Percentiles rank a stretch among this genome's conserved stretches.
Evolutionary conservation across 2,329 filamentous ascomycete genomes (phyloP).

Genomic region (Cercospora sojina): DNA sequence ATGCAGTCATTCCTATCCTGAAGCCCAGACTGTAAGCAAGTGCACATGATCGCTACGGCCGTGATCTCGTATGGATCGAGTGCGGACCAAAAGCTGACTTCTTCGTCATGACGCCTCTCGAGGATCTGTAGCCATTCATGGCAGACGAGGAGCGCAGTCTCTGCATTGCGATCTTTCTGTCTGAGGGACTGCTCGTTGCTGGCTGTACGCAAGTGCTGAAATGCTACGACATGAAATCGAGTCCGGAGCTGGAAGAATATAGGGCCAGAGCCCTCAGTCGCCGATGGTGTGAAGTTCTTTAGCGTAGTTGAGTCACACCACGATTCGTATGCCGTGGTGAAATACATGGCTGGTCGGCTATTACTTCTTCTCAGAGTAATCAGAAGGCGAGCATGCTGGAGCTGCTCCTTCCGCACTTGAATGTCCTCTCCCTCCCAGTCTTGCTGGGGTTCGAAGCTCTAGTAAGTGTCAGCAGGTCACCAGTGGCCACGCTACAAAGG

Average conservation of each 20-base stretch:
- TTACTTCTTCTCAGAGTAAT: neutral
- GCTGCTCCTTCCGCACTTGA: neutral
- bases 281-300: neutral
- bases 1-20: neutral
- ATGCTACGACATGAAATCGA: neutral
- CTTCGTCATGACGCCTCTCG: neutral
- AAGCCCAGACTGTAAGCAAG: neutral
- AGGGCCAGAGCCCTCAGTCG: neutral
- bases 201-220: neutral
- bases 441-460: neutral
- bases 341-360: neutral
- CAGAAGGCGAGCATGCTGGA: neutral
- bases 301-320: slow-evolving; percentile 2
- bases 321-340: neutral
- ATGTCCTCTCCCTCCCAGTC: neutral
- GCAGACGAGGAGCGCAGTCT: neutral
- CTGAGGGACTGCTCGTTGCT: neutral
- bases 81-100: neutral
- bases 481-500: neutral
- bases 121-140: slow-evolving; percentile 4
- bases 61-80: slow-evolving; percentile 4
- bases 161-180: neutral
- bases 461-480: neutral
- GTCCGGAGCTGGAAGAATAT: slow-evolving; percentile 1
- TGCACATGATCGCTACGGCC: neutral